Percentiles rank a stretch among this genome's conserved stretches.
phyloP scores from a whole-genome alignment of 108 stramenopile genomes.

The Cyclotella atomus region DNA sequence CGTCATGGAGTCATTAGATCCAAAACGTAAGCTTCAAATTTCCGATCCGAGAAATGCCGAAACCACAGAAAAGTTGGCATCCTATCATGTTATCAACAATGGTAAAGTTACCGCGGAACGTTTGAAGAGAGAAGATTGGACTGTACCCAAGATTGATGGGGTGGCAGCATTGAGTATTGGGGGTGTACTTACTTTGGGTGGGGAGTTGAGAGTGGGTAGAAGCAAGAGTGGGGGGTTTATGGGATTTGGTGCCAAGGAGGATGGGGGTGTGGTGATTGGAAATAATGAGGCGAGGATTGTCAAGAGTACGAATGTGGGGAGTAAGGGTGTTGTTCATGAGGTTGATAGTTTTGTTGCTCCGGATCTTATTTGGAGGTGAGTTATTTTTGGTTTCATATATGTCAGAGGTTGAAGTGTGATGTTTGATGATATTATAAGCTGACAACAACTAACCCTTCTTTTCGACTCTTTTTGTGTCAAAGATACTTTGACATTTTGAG shows the following conservation, averaged over 20 bases:
- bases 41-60: constrained; percentile 47
- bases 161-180: constrained; percentile 49
- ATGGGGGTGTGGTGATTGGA: constrained; percentile 53
- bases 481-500: constrained; percentile 50
- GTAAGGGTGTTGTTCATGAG: constrained; percentile 45
- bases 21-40: constrained; percentile 44
- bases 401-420: neutral
- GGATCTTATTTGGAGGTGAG: constrained; percentile 50
- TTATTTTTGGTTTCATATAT: neutral
- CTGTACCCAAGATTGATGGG: constrained; percentile 37
- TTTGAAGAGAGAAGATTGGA: constrained; percentile 51
- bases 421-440: neutral
- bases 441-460: neutral
- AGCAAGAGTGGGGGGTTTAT: constrained; percentile 47
- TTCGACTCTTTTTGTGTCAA: neutral
- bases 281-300: constrained; percentile 47
- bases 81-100: constrained; percentile 43
- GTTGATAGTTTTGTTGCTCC: constrained; percentile 50
- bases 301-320: constrained; percentile 42
- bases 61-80: constrained; percentile 40
- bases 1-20: constrained; percentile 41
- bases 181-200: constrained; percentile 44
- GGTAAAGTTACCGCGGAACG: constrained; percentile 45
- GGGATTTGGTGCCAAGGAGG: constrained; percentile 50
- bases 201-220: constrained; percentile 48